Conservation (phyloP, 2,329 filamentous ascomycete genomes). For the Colletotrichum sidae region DNA sequence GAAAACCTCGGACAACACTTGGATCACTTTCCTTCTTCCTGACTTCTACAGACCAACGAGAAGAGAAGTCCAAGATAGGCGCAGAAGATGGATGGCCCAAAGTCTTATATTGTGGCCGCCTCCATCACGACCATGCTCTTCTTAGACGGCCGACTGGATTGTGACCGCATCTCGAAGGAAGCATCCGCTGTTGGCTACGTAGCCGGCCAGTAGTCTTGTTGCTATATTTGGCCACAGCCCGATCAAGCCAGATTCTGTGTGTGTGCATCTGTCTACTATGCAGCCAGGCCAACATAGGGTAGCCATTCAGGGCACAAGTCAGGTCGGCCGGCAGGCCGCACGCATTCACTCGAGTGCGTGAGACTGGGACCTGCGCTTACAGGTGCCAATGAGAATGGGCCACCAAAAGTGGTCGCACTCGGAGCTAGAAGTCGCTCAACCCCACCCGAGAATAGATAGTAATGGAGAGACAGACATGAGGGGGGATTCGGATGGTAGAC, state of each 20-base stretch:
- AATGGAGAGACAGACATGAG: conserved; percentile 27
- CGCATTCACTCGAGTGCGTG: conserved; percentile 31
- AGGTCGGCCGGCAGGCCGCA: conserved; percentile 25
- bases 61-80: conserved; percentile 54
- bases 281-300: conserved; percentile 28
- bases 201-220: conserved; percentile 35
- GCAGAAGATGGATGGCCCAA: conserved; percentile 56
- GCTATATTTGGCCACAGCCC: conserved; percentile 38
- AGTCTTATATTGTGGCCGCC: conserved; percentile 69
- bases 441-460: conserved; percentile 38
- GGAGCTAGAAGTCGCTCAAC: conserved; percentile 38
- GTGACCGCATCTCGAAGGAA: conserved; percentile 35
- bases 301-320: conserved; percentile 24
- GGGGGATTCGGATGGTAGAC: conserved; percentile 35
- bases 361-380: conserved; percentile 55
- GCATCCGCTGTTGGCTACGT: conserved; percentile 32
- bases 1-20: conserved; percentile 62
- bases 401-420: conserved; percentile 37
- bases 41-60: conserved; percentile 53
- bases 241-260: conserved; percentile 15
- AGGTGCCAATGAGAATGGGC: conserved; percentile 57
- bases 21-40: conserved; percentile 56
- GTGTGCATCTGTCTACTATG: conserved; percentile 10
- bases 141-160: conserved; percentile 24
- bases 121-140: conserved; percentile 50